Evolutionary conservation across 306 rosid species (phyloP), one percentile per base, ranked within the genome.

Genomic region (Fragaria ananassa): DNA sequence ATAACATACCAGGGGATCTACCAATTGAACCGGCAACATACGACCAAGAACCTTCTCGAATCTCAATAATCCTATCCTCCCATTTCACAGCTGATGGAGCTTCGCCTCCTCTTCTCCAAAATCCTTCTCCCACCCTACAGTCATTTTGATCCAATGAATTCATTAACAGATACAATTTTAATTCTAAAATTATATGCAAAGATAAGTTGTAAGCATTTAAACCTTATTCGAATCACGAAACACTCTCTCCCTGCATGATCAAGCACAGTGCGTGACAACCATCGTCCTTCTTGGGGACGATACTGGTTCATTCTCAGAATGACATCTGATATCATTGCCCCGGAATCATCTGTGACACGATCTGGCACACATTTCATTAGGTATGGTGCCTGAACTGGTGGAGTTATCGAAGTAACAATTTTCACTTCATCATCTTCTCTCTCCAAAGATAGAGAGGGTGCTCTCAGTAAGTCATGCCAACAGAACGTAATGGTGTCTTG

Each of bases 41-140:
- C 46, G 96, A 92, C 97, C 98, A 95, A 74, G 95, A 86, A 68
- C 96, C 98, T 88, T 92, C 95, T 31, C 90, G 93, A 80, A 95
- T 90, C 87, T 95, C 97, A 61, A 90, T 85, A 69, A 95, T 88
- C 83, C 93, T 81, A 27, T 90, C 93, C 77, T 92, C 98, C 96
- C 96, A 89, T 83, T 95, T 92, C 80, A 92, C 93, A 41, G 83
- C 83, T 15, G 90, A 76, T 46, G 98, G 97, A 62, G 75, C 78
- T 90, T 95, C 96, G 19, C 84, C 89, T 60, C 98, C 97, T 89
- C 97, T 89, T 74, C 98, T 95, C 98, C 98, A 95, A 84, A 92
- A 87, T 35, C 98, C 97, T 73, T 83, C 90, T 79, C 92, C 98
- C 51, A 92, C 82, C 88, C 98, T 95, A 79, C 66, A 85, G 69